These are phyloP conservation scores for Hypoxylon subgilvum DNA, from an alignment of 495 filamentous ascomycete genomes.

Conservation along the genomic window DNA sequence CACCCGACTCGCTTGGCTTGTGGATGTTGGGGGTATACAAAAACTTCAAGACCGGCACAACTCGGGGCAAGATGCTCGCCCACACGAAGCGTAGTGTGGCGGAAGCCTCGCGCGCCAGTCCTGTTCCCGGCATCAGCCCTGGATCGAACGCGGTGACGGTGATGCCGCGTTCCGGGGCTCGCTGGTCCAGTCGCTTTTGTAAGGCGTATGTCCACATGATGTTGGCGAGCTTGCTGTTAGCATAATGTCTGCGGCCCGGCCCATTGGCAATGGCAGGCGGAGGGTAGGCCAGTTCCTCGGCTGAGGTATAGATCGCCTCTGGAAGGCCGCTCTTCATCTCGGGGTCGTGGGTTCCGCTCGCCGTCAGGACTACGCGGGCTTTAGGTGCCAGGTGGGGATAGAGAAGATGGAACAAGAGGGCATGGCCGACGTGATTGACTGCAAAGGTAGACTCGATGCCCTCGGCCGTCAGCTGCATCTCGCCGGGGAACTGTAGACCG, in stretches of 20 bases:
- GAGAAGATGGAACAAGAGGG: conserved; percentile 67
- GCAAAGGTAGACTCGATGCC: conserved; percentile 48
- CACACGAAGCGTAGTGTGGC: conserved; percentile 33
- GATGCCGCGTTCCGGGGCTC: conserved; percentile 34
- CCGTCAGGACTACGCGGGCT: conserved; percentile 52
- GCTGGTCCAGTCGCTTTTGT: conserved; percentile 38
- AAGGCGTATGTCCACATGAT: conserved; percentile 63
- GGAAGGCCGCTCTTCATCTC: conserved; percentile 48
- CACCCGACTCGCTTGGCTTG: conserved; percentile 46
- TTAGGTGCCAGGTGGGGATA: conserved; percentile 60
- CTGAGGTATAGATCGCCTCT: conserved; percentile 46
- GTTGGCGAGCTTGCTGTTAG: conserved; percentile 72
- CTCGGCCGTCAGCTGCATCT: conserved; percentile 43
- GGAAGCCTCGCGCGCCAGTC: conserved; percentile 42
- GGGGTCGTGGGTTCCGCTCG: conserved; percentile 46
- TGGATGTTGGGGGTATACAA: conserved; percentile 45
- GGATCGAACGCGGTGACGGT: conserved; percentile 52
- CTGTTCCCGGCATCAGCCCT: conserved; percentile 56
- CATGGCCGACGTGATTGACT: conserved; percentile 50
- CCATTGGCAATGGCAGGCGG: conserved; percentile 2
- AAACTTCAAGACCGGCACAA: conserved; percentile 44
- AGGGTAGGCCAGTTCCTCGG: conserved; percentile 45
- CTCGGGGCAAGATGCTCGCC: conserved; percentile 44
- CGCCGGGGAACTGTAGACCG: conserved; percentile 48
- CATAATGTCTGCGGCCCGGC: conserved; percentile 59